Percentiles rank a stretch among this genome's conserved stretches.
These are phyloP conservation scores for Chlorophyllum brunneum DNA, from an alignment of 768 basidiomycete genomes.

Conservation along the genomic window DNA sequence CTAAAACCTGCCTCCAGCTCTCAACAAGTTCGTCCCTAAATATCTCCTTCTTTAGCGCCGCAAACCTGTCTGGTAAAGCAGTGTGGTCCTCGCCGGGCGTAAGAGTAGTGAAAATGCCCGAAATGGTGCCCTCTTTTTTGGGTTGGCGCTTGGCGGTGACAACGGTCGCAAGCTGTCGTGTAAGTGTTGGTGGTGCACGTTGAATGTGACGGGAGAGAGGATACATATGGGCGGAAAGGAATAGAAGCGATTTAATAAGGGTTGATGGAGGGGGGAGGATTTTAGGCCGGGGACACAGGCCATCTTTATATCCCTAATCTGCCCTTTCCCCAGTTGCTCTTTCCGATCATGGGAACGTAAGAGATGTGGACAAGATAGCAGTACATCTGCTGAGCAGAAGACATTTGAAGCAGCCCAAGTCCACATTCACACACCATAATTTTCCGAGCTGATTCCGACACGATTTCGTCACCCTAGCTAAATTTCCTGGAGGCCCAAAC, in stretches of 20 bases:
- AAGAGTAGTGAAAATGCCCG: slow-evolving; percentile 35
- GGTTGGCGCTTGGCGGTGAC: slow-evolving; percentile 18
- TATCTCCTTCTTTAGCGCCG: slow-evolving; percentile 56
- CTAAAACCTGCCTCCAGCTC: slow-evolving; percentile 57
- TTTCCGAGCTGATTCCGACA: too few species aligned
- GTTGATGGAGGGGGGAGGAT: too few species aligned
- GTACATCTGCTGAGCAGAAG: too few species aligned
- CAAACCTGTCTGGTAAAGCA: slow-evolving; percentile 44
- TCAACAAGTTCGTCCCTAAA: slow-evolving; percentile 45
- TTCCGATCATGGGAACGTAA: too few species aligned
- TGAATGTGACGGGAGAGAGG: not conserved
- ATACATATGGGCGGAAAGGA: not conserved
- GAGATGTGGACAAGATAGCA: too few species aligned
- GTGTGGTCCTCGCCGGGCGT: slow-evolving; percentile 28
- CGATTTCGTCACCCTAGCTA: too few species aligned
- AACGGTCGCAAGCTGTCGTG: slow-evolving; percentile 4
- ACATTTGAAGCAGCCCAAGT: too few species aligned
- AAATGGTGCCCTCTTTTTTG: slow-evolving; percentile 36
- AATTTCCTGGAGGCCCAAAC: too few species aligned
- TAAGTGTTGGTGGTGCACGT: not conserved
- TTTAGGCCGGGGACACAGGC: too few species aligned
- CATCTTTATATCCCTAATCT: not conserved
- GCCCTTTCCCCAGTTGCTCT: not conserved
- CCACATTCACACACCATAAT: too few species aligned
- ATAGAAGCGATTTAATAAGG: not conserved